Conservation (phyloP, 768 basidiomycete species). For the Mycena capillaripes region DNA sequence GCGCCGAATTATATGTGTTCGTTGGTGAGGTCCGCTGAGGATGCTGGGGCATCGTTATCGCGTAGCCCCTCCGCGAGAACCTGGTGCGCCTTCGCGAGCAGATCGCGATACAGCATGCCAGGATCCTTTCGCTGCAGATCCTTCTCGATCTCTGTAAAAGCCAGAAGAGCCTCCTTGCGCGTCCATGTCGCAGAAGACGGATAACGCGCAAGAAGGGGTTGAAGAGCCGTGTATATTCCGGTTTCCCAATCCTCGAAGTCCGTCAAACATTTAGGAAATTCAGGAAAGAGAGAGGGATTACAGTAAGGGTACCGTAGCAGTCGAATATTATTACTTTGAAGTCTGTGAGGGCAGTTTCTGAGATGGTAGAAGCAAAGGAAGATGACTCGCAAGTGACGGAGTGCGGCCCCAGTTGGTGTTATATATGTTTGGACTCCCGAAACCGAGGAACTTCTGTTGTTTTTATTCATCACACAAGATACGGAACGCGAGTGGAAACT, state of each 20-base stretch:
- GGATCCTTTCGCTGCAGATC: constrained; percentile 72
- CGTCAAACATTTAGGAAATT: neutral
- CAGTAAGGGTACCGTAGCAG: constrained; percentile 81
- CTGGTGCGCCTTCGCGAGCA: constrained; percentile 66
- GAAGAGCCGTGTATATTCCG: constrained; percentile 69
- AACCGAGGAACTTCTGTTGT: too few species aligned
- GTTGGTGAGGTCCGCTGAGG: constrained; percentile 32
- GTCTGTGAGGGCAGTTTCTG: constrained; percentile 48
- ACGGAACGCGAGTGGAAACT: too few species aligned
- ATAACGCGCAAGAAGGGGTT: constrained; percentile 63
- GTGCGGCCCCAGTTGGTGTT: too few species aligned
- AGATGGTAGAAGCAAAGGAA: too few species aligned
- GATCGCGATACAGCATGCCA: constrained; percentile 70
- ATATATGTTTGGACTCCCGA: too few species aligned
- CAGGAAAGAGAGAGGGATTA: constrained; percentile 40
- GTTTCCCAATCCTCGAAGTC: constrained; percentile 77
- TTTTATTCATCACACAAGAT: too few species aligned
- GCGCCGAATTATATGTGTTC: constrained; percentile 67
- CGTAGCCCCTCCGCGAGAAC: constrained; percentile 53
- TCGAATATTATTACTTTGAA: constrained; percentile 77
- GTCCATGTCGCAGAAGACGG: constrained; percentile 58
- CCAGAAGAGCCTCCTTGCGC: constrained; percentile 65
- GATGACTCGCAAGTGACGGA: too few species aligned
- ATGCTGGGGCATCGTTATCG: constrained; percentile 39
- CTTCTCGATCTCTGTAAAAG: constrained; percentile 66